Conservation (phyloP, 768 basidiomycete species). For the Lactarius quietus region DNA sequence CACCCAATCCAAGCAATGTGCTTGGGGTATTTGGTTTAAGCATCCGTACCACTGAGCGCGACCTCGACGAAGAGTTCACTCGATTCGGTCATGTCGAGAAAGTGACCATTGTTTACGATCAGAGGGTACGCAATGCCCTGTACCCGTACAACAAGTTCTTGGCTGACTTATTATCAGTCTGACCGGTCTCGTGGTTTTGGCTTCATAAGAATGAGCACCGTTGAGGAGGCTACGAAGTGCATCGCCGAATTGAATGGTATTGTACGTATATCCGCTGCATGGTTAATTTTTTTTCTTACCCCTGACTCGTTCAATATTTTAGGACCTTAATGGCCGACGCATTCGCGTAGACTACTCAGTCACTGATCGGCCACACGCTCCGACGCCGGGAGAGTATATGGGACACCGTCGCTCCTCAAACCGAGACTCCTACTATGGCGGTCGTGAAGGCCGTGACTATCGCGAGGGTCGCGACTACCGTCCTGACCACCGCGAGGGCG, state of each 20-base stretch:
- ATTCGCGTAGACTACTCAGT: slow-evolving; percentile 98
- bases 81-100: slow-evolving; percentile 89
- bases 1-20: slow-evolving; percentile 82
- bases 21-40: slow-evolving; percentile 98
- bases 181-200: slow-evolving; percentile 97
- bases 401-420: slow-evolving; percentile 68
- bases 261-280: slow-evolving; percentile 45
- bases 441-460: slow-evolving; percentile 30
- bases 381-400: slow-evolving; percentile 98
- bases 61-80: slow-evolving; percentile 91
- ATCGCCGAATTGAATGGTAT: slow-evolving; percentile 91
- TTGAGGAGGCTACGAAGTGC: slow-evolving; percentile 86
- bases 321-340: slow-evolving; percentile 93
- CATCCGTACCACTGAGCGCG: slow-evolving; percentile 89
- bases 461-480: slow-evolving; percentile 37
- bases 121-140: slow-evolving; percentile 61
- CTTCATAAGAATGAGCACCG: slow-evolving; percentile 88
- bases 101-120: slow-evolving; percentile 95
- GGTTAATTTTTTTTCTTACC: neutral
- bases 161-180: slow-evolving; percentile 48
- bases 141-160: slow-evolving; percentile 15
- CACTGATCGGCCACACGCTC: slow-evolving; percentile 89
- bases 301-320: slow-evolving; percentile 15
- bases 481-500: slow-evolving; percentile 37
- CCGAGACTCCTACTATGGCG: slow-evolving; percentile 37